These are phyloP conservation scores for Endoconidiophora laricicola DNA, from an alignment of 2,329 filamentous ascomycete species.

Conservation along the genomic window DNA sequence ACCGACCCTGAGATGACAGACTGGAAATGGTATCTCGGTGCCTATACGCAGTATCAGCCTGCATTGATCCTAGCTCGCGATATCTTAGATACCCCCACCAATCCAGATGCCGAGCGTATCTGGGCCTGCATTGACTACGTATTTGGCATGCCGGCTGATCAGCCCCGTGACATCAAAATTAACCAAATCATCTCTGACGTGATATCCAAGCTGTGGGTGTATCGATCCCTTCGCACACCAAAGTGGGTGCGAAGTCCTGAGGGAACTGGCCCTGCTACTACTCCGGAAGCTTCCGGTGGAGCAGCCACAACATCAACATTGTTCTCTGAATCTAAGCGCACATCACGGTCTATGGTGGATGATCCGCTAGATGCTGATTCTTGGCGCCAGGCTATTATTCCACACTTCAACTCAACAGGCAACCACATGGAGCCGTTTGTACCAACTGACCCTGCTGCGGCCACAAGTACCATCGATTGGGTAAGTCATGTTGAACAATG, in stretches of 20 bases:
- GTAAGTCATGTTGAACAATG: neutral
- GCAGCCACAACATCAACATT: neutral
- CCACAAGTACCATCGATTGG: slow-evolving; percentile 3
- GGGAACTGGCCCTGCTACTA: neutral
- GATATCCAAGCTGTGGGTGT: slow-evolving; percentile 12
- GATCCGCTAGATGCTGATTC: too few species aligned
- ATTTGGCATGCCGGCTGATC: slow-evolving; percentile 40
- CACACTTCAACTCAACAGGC: too few species aligned
- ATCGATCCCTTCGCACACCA: slow-evolving; percentile 11
- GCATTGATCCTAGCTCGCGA: slow-evolving; percentile 54
- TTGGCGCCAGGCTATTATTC: too few species aligned
- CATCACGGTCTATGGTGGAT: too few species aligned
- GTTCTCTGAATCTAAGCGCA: too few species aligned
- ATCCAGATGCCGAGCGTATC: slow-evolving; percentile 45
- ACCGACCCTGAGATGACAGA: slow-evolving; percentile 28
- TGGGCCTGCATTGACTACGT: slow-evolving; percentile 59
- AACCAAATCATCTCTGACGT: slow-evolving; percentile 26
- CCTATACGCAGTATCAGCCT: slow-evolving; percentile 56
- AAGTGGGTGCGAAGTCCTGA: slow-evolving; percentile 1
- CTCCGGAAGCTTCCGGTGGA: neutral
- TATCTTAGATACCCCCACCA: slow-evolving; percentile 40
- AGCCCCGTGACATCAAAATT: slow-evolving; percentile 26
- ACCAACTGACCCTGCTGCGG: too few species aligned
- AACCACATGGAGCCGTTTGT: too few species aligned
- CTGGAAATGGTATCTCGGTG: slow-evolving; percentile 57